Conservation (phyloP, 164 flowering plant genomes). For the Magnolia sinica region DNA sequence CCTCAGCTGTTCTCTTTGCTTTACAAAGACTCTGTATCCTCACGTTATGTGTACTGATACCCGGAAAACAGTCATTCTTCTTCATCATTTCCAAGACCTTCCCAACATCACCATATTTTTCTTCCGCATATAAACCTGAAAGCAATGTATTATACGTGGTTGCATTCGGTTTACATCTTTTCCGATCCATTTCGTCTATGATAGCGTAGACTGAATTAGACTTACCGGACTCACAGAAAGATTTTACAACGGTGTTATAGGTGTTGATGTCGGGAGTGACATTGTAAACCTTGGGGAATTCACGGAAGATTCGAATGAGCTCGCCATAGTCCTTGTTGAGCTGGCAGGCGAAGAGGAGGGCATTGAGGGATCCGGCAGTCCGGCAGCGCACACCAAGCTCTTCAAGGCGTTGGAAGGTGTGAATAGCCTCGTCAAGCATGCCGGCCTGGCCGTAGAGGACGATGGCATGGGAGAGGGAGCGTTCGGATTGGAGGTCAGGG, state of each 20-base stretch:
- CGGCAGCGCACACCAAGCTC: constrained; percentile 30
- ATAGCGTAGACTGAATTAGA: constrained; percentile 51
- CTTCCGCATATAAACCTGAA: constrained; percentile 70
- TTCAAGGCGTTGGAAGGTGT: constrained; percentile 43
- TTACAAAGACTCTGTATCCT: constrained; percentile 77
- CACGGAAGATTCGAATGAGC: constrained; percentile 44
- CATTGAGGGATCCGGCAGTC: constrained; percentile 45
- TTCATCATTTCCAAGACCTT: constrained; percentile 66
- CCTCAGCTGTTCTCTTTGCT: constrained; percentile 51
- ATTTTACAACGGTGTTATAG: constrained; percentile 59
- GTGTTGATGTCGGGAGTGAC: constrained; percentile 53
- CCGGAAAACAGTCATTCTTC: constrained; percentile 25
- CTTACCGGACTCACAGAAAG: constrained; percentile 54
- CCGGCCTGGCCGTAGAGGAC: constrained; percentile 71
- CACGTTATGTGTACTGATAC: constrained; percentile 49
- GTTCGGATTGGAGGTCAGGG: constrained; percentile 55
- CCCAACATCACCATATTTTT: constrained; percentile 61
- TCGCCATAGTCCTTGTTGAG: constrained; percentile 43
- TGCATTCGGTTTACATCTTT: constrained; percentile 45
- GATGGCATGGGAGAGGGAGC: constrained; percentile 46
- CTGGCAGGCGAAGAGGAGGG: constrained; percentile 47
- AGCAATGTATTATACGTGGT: constrained; percentile 44
- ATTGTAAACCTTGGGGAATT: constrained; percentile 44
- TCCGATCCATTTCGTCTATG: constrained; percentile 68
- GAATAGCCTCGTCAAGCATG: constrained; percentile 51